A percentile compares a stretch with the other conserved stretches of the same genome.
These are phyloP conservation scores for Oxytropis ochrocephala DNA, from an alignment of 306 rosid genomes.

Conservation along the genomic window DNA sequence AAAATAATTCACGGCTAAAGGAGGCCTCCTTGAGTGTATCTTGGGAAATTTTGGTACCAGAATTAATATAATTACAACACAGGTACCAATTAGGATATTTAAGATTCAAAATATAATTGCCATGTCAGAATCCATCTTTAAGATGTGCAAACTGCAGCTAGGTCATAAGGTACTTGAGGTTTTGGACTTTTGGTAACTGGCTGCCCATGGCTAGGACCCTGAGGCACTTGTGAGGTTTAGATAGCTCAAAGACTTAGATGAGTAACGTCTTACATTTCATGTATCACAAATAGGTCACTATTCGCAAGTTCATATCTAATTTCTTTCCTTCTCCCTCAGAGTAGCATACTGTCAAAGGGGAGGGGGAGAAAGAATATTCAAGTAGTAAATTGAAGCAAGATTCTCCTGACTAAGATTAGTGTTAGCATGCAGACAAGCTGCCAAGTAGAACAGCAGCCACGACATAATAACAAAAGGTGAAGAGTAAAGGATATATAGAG, in stretches of 20 bases:
- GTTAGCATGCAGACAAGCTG: conserved; percentile 6
- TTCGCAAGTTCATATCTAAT: neutral
- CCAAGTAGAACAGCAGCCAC: conserved; percentile 7
- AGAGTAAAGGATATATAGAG: neutral
- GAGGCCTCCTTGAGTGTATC: neutral
- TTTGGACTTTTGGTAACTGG: neutral
- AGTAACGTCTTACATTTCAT: neutral
- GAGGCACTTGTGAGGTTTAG: neutral
- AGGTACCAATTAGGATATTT: neutral
- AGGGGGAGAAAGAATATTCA: neutral
- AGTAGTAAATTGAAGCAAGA: neutral
- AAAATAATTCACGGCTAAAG: neutral
- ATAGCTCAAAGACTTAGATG: neutral
- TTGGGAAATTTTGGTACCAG: neutral
- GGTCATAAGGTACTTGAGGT: neutral
- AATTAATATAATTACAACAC: neutral
- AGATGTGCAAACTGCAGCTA: neutral
- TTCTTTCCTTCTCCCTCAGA: neutral
- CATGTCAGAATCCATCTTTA: neutral
- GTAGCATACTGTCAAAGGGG: neutral
- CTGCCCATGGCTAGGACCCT: neutral
- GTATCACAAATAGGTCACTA: neutral
- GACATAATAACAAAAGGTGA: neutral
- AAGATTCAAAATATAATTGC: neutral
- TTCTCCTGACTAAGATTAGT: neutral